phyloP scores from a whole-genome alignment of 2,329 filamentous ascomycete genomes.

The Cryphonectria radicalis region DNA sequence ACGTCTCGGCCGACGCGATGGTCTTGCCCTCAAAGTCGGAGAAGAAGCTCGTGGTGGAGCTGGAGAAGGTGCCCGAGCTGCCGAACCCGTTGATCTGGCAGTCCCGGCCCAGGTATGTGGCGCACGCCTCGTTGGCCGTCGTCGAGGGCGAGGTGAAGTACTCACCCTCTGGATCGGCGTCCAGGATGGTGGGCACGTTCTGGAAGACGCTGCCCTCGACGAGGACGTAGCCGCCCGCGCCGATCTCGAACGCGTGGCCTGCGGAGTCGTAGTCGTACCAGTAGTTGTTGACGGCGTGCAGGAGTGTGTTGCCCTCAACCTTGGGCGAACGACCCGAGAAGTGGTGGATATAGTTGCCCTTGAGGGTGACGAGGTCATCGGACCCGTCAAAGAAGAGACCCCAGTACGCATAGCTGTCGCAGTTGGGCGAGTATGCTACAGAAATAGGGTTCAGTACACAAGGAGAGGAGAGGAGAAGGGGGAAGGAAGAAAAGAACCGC shows the following conservation, averaged over 20 bases:
- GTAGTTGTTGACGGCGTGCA: slow-evolving; percentile 68
- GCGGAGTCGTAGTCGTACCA: slow-evolving; percentile 51
- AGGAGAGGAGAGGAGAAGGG: neutral
- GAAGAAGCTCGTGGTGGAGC: slow-evolving; percentile 28
- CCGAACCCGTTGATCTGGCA: slow-evolving; percentile 53
- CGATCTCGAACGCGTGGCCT: slow-evolving; percentile 62
- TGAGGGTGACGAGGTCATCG: slow-evolving; percentile 60
- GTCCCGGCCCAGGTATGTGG: slow-evolving; percentile 49
- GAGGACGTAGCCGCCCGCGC: slow-evolving; percentile 49
- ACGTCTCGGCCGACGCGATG: slow-evolving; percentile 26
- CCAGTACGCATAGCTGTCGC: slow-evolving; percentile 65
- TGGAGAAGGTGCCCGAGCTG: slow-evolving; percentile 24
- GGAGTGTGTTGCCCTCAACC: slow-evolving; percentile 57
- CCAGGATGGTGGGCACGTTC: slow-evolving; percentile 51
- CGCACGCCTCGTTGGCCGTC: slow-evolving; percentile 47
- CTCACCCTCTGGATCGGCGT: slow-evolving; percentile 34
- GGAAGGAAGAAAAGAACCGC: neutral
- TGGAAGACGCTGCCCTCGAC: slow-evolving; percentile 64
- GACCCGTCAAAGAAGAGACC: slow-evolving; percentile 60
- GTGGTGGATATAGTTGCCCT: slow-evolving; percentile 65
- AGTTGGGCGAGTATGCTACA: slow-evolving; percentile 59
- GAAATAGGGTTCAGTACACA: neutral
- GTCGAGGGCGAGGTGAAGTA: slow-evolving; percentile 33
- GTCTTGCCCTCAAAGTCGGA: slow-evolving; percentile 29
- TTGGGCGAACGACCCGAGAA: slow-evolving; percentile 61